phyloP scores from a whole-genome alignment of 2,329 filamentous ascomycete genomes.

The Ilyonectria destructans region DNA sequence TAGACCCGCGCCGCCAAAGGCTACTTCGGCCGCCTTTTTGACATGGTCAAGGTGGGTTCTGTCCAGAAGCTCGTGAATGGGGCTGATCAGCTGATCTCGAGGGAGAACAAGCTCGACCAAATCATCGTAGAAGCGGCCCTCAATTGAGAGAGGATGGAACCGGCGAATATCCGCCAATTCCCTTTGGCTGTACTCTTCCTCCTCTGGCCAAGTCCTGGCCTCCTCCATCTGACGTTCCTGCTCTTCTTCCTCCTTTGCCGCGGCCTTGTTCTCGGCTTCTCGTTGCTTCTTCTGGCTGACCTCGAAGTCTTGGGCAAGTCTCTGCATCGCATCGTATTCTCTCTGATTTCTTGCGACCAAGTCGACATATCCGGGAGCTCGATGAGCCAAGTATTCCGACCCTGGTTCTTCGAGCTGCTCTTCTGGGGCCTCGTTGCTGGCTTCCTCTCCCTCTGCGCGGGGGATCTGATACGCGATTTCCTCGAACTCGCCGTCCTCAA shows the following conservation, averaged over 20 bases:
- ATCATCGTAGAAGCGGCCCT: slow-evolving; percentile 82
- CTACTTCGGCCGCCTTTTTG: slow-evolving; percentile 77
- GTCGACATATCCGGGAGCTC: slow-evolving; percentile 60
- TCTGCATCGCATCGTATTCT: slow-evolving; percentile 70
- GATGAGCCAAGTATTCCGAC: slow-evolving; percentile 49
- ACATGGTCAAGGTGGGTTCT: slow-evolving; percentile 83
- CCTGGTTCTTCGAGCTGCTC: slow-evolving; percentile 47
- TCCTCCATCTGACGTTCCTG: slow-evolving; percentile 48
- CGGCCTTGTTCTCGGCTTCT: slow-evolving; percentile 47
- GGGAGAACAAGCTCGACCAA: slow-evolving; percentile 86
- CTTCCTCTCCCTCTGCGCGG: slow-evolving; percentile 25
- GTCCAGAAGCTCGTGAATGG: slow-evolving; percentile 79
- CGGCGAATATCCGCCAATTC: slow-evolving; percentile 61
- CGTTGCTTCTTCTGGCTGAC: slow-evolving; percentile 56
- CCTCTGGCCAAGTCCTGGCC: slow-evolving; percentile 50
- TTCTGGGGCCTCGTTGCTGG: slow-evolving; percentile 21
- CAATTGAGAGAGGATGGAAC: slow-evolving; percentile 81
- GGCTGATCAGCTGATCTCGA: slow-evolving; percentile 76
- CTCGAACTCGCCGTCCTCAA: slow-evolving; percentile 72
- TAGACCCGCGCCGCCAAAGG: slow-evolving; percentile 84
- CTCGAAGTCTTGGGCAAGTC: slow-evolving; percentile 73
- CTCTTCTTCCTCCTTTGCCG: slow-evolving; percentile 55
- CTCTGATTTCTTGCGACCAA: slow-evolving; percentile 68
- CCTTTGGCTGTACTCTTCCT: slow-evolving; percentile 56
- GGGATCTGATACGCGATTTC: slow-evolving; percentile 69